Conservation (phyloP, 2,329 filamentous ascomycete species). For the Exophiala bonariae region DNA sequence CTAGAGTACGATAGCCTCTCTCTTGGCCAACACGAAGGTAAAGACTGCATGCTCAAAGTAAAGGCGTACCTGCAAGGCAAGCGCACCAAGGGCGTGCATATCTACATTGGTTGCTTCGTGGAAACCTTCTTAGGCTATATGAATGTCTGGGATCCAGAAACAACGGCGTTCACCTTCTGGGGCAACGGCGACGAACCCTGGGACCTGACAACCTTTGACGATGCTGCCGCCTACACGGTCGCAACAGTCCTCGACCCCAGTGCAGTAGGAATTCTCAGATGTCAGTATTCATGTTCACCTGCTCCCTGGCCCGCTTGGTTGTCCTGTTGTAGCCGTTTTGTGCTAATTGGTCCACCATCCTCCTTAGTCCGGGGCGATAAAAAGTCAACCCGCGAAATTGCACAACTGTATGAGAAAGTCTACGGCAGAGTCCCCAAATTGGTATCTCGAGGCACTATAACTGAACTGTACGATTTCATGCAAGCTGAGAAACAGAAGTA, state of each 20-base stretch:
- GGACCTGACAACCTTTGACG: not conserved
- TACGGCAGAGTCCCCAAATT: too few relatives aligned
- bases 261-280: not conserved
- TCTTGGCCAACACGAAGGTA: not conserved
- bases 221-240: not conserved
- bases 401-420: too few relatives aligned
- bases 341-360: too few relatives aligned
- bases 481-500: too few relatives aligned
- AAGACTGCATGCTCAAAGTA: not conserved
- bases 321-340: too few relatives aligned
- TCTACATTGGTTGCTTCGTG: not conserved
- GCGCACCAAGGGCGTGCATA: not conserved
- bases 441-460: too few relatives aligned
- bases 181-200: not conserved
- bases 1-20: not conserved
- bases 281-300: too few relatives aligned
- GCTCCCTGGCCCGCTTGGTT: too few relatives aligned
- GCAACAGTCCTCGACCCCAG: not conserved
- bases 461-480: too few relatives aligned
- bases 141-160: not conserved
- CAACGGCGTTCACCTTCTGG: not conserved
- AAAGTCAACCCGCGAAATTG: too few relatives aligned
- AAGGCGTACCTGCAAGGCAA: not conserved
- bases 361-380: too few relatives aligned
- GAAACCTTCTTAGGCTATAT: not conserved